A percentile compares a stretch with the other conserved stretches of the same genome.
Evolutionary conservation across 2,329 filamentous ascomycete species (phyloP).

Genomic region (Chaetomium globosum): DNA sequence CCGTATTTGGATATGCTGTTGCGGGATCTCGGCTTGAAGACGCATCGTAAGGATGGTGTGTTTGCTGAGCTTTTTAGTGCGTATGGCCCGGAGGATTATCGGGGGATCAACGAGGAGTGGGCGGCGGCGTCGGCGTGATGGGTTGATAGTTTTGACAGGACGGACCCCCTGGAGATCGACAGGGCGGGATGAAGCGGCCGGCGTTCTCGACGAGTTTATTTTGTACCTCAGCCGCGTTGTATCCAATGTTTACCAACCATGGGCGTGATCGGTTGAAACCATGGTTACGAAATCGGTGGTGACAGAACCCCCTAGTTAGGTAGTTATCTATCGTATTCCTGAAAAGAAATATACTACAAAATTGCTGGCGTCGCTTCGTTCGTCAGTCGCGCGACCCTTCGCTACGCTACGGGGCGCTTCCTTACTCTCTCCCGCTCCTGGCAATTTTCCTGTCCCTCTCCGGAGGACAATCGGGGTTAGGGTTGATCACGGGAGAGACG

Average conservation of each 20-base stretch:
- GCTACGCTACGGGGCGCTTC: too few species aligned
- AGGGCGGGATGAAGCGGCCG: background rate
- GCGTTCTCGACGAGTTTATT: background rate
- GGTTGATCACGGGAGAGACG: too few species aligned
- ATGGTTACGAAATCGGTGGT: too few species aligned
- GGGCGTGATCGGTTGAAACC: too few species aligned
- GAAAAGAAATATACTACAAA: too few species aligned
- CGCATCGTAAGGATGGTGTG: constrained; percentile 57
- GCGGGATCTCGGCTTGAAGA: constrained; percentile 64
- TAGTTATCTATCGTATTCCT: too few species aligned
- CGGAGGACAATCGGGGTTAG: too few species aligned
- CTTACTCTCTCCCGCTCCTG: too few species aligned
- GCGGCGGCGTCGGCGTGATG: constrained; percentile 9
- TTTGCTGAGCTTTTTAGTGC: constrained; percentile 56
- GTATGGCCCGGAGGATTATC: constrained; percentile 63
- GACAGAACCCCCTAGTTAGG: too few species aligned
- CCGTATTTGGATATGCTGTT: constrained; percentile 72
- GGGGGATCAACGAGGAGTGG: constrained; percentile 56
- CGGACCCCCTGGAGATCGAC: background rate
- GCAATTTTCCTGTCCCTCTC: too few species aligned
- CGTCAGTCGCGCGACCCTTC: too few species aligned
- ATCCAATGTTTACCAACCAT: background rate
- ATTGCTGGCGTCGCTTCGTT: too few species aligned
- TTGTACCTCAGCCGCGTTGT: background rate
- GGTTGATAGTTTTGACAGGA: background rate